Percentiles rank a stretch among this genome's conserved stretches.
Conservation (phyloP, 192 early-diverging fungal species). For the Podila epigama region DNA sequence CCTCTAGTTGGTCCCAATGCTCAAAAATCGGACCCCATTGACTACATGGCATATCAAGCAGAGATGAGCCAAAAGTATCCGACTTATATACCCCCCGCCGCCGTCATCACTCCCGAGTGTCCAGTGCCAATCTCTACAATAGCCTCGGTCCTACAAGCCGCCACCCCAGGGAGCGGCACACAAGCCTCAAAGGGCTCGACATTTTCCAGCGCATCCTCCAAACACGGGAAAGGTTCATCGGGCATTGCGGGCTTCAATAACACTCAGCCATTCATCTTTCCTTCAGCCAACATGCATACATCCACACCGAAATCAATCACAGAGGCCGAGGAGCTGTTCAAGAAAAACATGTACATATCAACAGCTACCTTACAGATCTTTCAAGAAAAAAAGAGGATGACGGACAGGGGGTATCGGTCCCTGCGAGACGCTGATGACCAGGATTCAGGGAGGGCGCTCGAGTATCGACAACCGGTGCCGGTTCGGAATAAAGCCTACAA, state of each 20-base stretch:
- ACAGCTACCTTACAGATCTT: slow-evolving; percentile 54
- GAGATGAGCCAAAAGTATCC: slow-evolving; percentile 69
- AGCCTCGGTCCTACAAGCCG: slow-evolving; percentile 29
- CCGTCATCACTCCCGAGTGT: slow-evolving; percentile 3
- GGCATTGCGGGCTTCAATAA: slow-evolving; percentile 22
- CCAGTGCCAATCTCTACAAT: slow-evolving; percentile 23
- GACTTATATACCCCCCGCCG: slow-evolving; percentile 57
- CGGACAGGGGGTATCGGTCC: slow-evolving; percentile 24
- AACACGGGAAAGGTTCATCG: slow-evolving; percentile 6
- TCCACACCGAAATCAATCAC: slow-evolving; percentile 54
- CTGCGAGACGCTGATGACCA: slow-evolving; percentile 33
- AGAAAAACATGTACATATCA: slow-evolving; percentile 56
- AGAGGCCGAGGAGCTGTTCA: slow-evolving; percentile 60
- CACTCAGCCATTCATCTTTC: slow-evolving; percentile 55
- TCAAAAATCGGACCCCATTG: slow-evolving; percentile 69
- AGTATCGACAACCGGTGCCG: slow-evolving; percentile 31
- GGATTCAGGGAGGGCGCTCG: slow-evolving; percentile 29
- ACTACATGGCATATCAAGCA: slow-evolving; percentile 64
- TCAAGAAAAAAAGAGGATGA: slow-evolving; percentile 55
- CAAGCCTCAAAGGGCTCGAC: slow-evolving; percentile 20
- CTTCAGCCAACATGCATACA: slow-evolving; percentile 49
- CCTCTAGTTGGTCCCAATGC: slow-evolving; percentile 8
- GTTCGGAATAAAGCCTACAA: slow-evolving; percentile 15
- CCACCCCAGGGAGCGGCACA: neutral
- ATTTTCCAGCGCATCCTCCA: slow-evolving; percentile 5